Conservation (phyloP, 768 basidiomycete species). For the Hypsizygus marmoreus region DNA sequence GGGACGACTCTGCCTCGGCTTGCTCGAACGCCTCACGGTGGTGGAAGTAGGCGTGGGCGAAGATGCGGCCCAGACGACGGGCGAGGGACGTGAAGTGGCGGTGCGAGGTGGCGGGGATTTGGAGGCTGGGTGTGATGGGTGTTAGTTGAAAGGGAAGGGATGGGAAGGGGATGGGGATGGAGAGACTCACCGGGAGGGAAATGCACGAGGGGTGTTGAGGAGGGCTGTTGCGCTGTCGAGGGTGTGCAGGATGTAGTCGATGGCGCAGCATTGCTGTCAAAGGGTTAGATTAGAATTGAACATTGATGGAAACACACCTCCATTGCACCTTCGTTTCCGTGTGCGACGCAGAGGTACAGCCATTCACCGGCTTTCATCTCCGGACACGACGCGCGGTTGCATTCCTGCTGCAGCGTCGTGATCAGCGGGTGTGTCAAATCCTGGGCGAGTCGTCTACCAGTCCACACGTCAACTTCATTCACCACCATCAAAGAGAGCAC, state of each 20-base stretch:
- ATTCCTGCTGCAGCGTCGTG: constrained; percentile 83
- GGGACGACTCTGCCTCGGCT: constrained; percentile 85
- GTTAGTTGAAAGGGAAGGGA: constrained; percentile 4
- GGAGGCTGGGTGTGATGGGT: constrained; percentile 50
- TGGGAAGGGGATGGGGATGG: background rate
- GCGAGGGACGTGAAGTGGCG: constrained; percentile 91
- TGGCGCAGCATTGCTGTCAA: constrained; percentile 88
- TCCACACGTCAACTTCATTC: background rate
- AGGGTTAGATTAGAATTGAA: background rate
- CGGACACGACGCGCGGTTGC: constrained; percentile 83
- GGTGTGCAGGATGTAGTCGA: constrained; percentile 93
- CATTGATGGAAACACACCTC: constrained; percentile 53
- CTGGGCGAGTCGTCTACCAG: constrained; percentile 78
- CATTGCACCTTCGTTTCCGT: constrained; percentile 85
- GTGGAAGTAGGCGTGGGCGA: constrained; percentile 95
- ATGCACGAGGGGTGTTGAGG: constrained; percentile 86
- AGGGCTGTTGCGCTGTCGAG: constrained; percentile 92
- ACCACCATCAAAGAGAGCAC: background rate
- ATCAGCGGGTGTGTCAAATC: constrained; percentile 87
- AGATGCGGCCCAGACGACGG: constrained; percentile 89
- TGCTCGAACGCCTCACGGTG: constrained; percentile 91
- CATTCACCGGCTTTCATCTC: constrained; percentile 99
- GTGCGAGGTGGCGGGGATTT: constrained; percentile 77
- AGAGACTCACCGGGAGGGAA: constrained; percentile 84
- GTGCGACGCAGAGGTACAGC: constrained; percentile 94